A percentile compares a stretch with the other conserved stretches of the same genome.
Evolutionary conservation across 139 green algal genomes (phyloP).

Genomic region (Chlorella vulgaris): DNA sequence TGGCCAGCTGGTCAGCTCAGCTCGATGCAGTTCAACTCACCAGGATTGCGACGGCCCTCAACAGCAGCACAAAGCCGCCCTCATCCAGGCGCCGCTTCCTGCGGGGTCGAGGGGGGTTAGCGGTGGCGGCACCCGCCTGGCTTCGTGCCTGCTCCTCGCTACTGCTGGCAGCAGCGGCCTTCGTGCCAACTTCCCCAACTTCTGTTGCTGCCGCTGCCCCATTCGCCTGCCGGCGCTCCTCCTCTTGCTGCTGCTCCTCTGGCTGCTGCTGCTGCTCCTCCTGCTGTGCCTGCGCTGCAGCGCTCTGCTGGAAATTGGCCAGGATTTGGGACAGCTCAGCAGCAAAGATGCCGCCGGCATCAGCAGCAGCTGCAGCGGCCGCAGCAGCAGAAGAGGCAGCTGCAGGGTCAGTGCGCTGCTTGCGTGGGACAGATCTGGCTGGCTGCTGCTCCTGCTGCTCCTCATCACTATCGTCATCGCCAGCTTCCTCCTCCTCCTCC

Average conservation of each 20-base stretch:
- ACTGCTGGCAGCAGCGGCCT: too few species aligned
- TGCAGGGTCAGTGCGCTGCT: background rate
- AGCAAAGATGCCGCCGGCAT: constrained; percentile 6
- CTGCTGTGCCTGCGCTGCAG: background rate
- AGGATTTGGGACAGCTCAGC: constrained; percentile 29
- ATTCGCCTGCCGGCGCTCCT: background rate
- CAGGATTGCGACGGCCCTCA: constrained; percentile 4
- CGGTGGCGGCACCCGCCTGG: too few species aligned
- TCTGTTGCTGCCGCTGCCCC: background rate
- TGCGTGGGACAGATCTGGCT: too few species aligned
- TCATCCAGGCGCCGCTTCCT: constrained; percentile 1
- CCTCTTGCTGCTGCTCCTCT: background rate
- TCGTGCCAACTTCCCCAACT: too few species aligned
- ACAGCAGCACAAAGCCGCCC: constrained; percentile 13
- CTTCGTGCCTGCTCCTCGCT: too few species aligned
- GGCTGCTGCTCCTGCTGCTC: too few species aligned
- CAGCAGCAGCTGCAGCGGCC: background rate
- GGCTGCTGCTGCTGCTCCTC: background rate
- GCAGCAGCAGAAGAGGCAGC: background rate
- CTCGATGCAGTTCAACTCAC: background rate
- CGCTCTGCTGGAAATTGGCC: constrained; percentile 9
- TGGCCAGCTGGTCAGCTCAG: background rate
- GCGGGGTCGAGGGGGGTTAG: background rate
- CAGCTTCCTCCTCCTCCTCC: too few species aligned
- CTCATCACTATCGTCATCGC: too few species aligned